Evolutionary conservation across 2,329 filamentous ascomycete genomes (phyloP).

Genomic region (Botryotinia narcissicola): DNA sequence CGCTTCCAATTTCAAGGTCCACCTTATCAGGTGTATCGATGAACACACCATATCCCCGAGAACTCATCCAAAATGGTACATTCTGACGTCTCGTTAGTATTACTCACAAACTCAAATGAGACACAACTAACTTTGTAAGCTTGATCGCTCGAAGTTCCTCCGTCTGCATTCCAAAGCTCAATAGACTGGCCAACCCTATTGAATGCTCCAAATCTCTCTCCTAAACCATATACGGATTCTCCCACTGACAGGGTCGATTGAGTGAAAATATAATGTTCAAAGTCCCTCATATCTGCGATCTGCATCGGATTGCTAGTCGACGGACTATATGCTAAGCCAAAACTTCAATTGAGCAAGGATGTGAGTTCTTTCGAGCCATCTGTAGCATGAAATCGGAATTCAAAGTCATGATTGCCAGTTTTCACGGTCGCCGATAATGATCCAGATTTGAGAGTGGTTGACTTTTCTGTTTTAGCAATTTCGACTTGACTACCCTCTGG

Average conservation of each 20-base stretch:
- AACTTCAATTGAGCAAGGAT: constrained; percentile 52
- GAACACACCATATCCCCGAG: constrained; percentile 73
- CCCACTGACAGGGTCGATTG: constrained; percentile 55
- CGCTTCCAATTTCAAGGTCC: constrained; percentile 71
- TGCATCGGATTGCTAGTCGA: constrained; percentile 52
- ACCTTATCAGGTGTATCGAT: constrained; percentile 68
- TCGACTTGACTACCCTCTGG: constrained; percentile 42
- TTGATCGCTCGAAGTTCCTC: constrained; percentile 66
- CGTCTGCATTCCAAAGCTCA: constrained; percentile 62
- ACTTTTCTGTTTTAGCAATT: constrained; percentile 44
- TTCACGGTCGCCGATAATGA: constrained; percentile 52
- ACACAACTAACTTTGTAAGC: constrained; percentile 55
- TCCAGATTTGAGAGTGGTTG: constrained; percentile 52
- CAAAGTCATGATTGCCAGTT: constrained; percentile 50
- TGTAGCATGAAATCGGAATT: constrained; percentile 53
- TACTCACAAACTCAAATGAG: background rate
- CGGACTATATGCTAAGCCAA: constrained; percentile 57
- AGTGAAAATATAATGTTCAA: constrained; percentile 56
- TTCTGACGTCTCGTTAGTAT: constrained; percentile 43
- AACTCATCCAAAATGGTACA: constrained; percentile 67
- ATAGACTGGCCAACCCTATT: constrained; percentile 73
- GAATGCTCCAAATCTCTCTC: constrained; percentile 73
- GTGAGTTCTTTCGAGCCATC: constrained; percentile 52
- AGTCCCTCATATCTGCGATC: constrained; percentile 51
- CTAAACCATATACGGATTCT: constrained; percentile 71